Base-by-base conservation (phyloP, 2,329 filamentous ascomycete species). In the Pezicula rhizophila region DNA sequence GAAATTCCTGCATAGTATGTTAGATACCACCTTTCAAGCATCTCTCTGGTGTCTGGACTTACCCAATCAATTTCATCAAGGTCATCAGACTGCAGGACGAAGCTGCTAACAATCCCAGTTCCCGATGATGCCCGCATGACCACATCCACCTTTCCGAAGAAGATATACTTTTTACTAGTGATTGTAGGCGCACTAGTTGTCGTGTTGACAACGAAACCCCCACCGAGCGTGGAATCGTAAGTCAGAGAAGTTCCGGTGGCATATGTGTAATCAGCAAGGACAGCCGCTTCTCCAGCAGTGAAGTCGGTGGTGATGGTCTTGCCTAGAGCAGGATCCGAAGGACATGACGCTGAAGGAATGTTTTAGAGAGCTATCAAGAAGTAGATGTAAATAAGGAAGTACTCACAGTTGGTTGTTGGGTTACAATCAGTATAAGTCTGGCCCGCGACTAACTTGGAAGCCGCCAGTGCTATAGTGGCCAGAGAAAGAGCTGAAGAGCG, bases 1-100 rank as follows among this genome's bases (percentile, higher is more conserved):
- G 53, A 60, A 66, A 70, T 51, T 70, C 68, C 35, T 42, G 40
- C 28, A 17, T n/a, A 10, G 23, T 6, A 10, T 20, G 15, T 45
- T 31, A 46, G 42, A 18, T n/a, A 34, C 12, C 14, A 26, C 10
- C 26, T 18, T 33, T 15, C 8, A 26, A 1, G 14, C 5, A 23
- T 15, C 10, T 28, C 26, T 8, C 15, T 31, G 4, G 11, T 31
- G 44, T 42, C 17, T 34, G 42, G 10, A 38, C 35, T 70, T 38
- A 38, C 35, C 70, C 72, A 77, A 60, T 79, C 76, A 48, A 78
- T 70, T 64, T 79, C 76, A 54, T 79, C 76, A 1, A 76, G 66
- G 50, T 70, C 69, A 58, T 76, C 70, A 4, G 74, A 73, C 60
- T 76, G 67, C 45, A 78, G 60, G 14, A 78, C 75, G 48, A 74